Percentiles rank a stretch among this genome's conserved stretches.
Conservation (phyloP, 1,139 yeast species). For the Wickerhamomyces sp. region DNA sequence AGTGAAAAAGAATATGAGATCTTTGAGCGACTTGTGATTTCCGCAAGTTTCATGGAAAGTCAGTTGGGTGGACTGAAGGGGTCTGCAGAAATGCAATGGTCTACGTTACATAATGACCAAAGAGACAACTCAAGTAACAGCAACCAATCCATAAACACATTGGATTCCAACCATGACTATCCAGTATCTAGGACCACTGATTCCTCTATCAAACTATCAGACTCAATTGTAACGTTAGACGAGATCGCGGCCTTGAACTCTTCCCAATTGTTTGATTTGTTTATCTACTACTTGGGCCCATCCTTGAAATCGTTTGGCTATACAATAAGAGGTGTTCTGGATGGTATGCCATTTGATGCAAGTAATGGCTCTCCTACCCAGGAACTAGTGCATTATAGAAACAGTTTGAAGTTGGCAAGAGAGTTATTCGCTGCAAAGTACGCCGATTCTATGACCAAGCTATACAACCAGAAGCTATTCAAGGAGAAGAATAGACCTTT, state of each 20-base stretch:
- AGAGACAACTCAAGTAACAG: background rate
- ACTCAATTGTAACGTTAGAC: slow-evolving; percentile 9
- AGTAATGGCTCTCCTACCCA: slow-evolving; percentile 32
- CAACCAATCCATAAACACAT: slow-evolving; percentile 5
- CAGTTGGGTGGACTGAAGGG: slow-evolving; percentile 65
- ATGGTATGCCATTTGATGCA: slow-evolving; percentile 53
- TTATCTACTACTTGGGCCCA: slow-evolving; percentile 66
- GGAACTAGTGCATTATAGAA: slow-evolving; percentile 38
- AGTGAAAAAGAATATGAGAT: slow-evolving; percentile 47
- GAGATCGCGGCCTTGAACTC: slow-evolving; percentile 28
- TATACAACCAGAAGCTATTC: slow-evolving; percentile 59
- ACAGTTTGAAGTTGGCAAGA: slow-evolving; percentile 49
- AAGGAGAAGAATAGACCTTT: slow-evolving; percentile 19
- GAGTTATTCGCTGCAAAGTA: slow-evolving; percentile 55
- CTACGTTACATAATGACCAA: slow-evolving; percentile 33
- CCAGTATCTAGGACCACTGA: background rate
- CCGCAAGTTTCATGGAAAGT: slow-evolving; percentile 48
- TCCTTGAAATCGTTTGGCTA: slow-evolving; percentile 63
- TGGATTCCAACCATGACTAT: slow-evolving; percentile 7
- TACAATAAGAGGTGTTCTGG: slow-evolving; percentile 58
- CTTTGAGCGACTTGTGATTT: slow-evolving; percentile 42
- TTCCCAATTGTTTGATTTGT: slow-evolving; percentile 55
- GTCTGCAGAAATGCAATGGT: slow-evolving; percentile 65
- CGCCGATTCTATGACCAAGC: slow-evolving; percentile 45
- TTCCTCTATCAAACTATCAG: slow-evolving; percentile 1